Conservation (phyloP, 495 filamentous ascomycete species). For the Collariella sp. region DNA sequence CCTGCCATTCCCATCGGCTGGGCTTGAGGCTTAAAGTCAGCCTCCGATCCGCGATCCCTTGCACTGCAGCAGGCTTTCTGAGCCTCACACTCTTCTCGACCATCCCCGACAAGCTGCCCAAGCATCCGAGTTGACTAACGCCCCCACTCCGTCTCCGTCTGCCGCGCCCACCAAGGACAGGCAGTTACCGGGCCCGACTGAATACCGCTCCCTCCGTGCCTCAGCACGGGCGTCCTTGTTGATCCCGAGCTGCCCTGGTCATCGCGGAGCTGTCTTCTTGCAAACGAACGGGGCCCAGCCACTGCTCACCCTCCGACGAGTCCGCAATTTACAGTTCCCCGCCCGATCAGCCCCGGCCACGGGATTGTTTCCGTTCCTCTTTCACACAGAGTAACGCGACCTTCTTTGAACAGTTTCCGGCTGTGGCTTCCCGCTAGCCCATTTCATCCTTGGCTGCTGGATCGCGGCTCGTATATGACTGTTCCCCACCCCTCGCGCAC, state of each 20-base stretch:
- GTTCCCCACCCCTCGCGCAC: conserved; percentile 12
- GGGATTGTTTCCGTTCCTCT: conserved; percentile 22
- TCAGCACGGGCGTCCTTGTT: conserved; percentile 7
- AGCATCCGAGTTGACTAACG: not conserved
- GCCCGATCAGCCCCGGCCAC: conserved; percentile 29
- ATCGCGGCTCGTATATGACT: conserved; percentile 28
- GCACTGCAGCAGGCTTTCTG: conserved; percentile 10
- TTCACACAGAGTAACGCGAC: conserved; percentile 16
- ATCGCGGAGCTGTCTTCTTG: conserved; percentile 24
- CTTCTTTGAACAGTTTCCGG: conserved; percentile 14
- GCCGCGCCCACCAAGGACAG: not conserved
- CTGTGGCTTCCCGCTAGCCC: conserved; percentile 7
- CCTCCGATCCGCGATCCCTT: not conserved
- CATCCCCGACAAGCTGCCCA: not conserved
- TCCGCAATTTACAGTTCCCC: conserved; percentile 25
- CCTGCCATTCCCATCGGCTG: conserved; percentile 8
- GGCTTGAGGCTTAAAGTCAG: conserved; percentile 9
- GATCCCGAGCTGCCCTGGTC: conserved; percentile 17
- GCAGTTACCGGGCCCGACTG: not conserved
- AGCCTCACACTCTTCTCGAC: conserved; percentile 1
- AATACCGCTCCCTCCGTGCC: conserved; percentile 3
- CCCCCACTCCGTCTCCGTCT: not conserved
- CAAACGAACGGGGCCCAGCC: conserved; percentile 8
- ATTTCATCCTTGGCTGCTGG: conserved; percentile 19
- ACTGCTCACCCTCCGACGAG: conserved; percentile 9